Percentiles rank a stretch among this genome's conserved stretches.
Conservation (phyloP, 2,329 filamentous ascomycete species). For the Elsinoe perseae region DNA sequence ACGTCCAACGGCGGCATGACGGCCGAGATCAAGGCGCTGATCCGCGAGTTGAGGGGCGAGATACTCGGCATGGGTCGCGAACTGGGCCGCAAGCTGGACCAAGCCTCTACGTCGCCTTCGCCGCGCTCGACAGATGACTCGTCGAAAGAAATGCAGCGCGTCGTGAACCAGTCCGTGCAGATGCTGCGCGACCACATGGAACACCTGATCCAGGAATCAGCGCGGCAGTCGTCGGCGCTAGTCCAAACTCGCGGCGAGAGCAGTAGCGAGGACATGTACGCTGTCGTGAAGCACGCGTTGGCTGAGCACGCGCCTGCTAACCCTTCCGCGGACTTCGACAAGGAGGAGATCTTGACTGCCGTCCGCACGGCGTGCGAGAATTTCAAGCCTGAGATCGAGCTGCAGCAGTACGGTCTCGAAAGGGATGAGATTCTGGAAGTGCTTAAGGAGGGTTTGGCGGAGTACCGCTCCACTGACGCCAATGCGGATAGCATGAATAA, state of each 20-base stretch:
- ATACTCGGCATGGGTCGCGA: conserved; percentile 92
- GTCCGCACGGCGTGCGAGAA: conserved; percentile 88
- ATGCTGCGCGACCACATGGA: conserved; percentile 82
- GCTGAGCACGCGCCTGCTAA: conserved; percentile 45
- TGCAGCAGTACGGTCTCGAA: conserved; percentile 84
- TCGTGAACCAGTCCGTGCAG: conserved; percentile 71
- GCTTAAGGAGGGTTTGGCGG: conserved; percentile 74
- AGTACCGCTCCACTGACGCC: conserved; percentile 52
- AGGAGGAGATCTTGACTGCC: conserved; percentile 76
- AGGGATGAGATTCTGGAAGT: conserved; percentile 83
- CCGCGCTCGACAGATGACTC: conserved; percentile 29
- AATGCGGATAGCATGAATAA: conserved; percentile 50
- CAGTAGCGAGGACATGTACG: conserved; percentile 71
- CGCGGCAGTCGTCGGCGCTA: conserved; percentile 33
- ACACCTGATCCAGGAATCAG: conserved; percentile 68
- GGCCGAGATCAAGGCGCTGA: conserved; percentile 82
- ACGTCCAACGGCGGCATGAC: conserved; percentile 81
- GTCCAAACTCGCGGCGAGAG: conserved; percentile 23
- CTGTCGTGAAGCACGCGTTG: conserved; percentile 68
- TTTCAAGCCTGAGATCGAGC: conserved; percentile 86
- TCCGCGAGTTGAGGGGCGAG: conserved; percentile 82
- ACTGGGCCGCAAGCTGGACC: conserved; percentile 74
- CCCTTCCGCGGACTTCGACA: conserved; percentile 29
- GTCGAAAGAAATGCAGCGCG: conserved; percentile 63
- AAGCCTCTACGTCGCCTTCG: conserved; percentile 38